Base-by-base conservation (phyloP, 345 rosid species). In the Linum trigynum region DNA sequence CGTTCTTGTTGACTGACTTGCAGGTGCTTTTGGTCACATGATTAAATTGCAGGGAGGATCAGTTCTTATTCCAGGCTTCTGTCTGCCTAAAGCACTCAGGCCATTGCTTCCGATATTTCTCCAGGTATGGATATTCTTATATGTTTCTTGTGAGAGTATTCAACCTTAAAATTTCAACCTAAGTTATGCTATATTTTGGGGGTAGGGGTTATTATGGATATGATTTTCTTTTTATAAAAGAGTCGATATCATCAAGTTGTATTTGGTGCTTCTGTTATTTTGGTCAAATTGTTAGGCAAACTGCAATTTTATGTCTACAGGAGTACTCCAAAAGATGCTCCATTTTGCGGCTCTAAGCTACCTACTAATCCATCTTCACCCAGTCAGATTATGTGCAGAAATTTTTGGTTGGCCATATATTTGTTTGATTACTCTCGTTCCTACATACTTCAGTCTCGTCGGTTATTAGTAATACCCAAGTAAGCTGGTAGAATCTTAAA, bases 71-170 rank as follows among this genome's bases (percentile, higher is more conserved):
- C 85, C 97, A 61, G 99, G 99, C 50, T 82, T 94, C 76, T 86
- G 92, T 82, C 92, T 86, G 57, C 89, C 89, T 38, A 94, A 94
- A 83, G 91, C 99, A 51, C 97, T 94, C 58, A 87, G 81, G 80
- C 97, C 97, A 55, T 70, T 94, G 83, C 90, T 94, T 79, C 99
- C 99, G 23, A 81, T 88, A 67, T 88, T 88, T 77, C 89, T 88
- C 61, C 99, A 86, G 77, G 99, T 90, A 57, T 12, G 61, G 36
- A 17, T 57, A 57, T 37, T 3, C 61, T 37, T 57, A 2, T 51
- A 48, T 51, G 10, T 51, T 51, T 51, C 56, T 51, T 5, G n/a
- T 51, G 56, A 51, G 10, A 51, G 56, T 51, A 9, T 12, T 15
- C 14, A 48, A 2, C 53, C 53, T 48, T 48, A 12, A 5, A 2